Evolutionary conservation across 2,329 filamentous ascomycete species (phyloP).

Genomic region (Trichoderma polysporum): DNA sequence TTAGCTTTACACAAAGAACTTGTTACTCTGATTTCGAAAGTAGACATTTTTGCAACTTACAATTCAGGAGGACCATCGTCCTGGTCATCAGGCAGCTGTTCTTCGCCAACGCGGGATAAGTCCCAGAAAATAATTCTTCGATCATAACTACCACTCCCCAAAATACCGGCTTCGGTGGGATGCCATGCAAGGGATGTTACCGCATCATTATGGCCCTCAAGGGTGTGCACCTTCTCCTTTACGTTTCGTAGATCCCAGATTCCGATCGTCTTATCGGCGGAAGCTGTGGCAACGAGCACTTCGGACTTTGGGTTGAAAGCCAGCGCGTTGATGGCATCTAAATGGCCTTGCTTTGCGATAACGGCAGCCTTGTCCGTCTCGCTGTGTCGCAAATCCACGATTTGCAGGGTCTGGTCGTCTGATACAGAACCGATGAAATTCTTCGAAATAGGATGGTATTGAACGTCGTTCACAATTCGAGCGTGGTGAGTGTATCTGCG

Average conservation of each 20-base stretch:
- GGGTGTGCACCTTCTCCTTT: conserved; percentile 82
- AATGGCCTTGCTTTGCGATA: conserved; percentile 71
- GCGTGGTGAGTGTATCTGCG: conserved; percentile 84
- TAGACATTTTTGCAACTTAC: conserved; percentile 51
- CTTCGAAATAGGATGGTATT: conserved; percentile 85
- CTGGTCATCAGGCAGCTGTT: conserved; percentile 90
- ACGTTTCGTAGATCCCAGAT: conserved; percentile 94
- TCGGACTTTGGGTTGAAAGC: conserved; percentile 94
- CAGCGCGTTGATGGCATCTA: conserved; percentile 92
- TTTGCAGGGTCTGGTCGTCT: conserved; percentile 89
- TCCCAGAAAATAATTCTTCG: conserved; percentile 97
- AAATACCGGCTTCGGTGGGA: conserved; percentile 80
- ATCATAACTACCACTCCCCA: conserved; percentile 91
- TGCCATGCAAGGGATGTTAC: conserved; percentile 96
- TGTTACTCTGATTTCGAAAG: not conserved
- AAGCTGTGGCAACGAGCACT: conserved; percentile 85
- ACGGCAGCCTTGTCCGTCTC: conserved; percentile 67
- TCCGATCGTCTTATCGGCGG: conserved; percentile 90
- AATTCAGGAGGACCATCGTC: conserved; percentile 94
- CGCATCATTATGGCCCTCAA: conserved; percentile 84
- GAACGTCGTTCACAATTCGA: conserved; percentile 93
- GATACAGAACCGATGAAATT: conserved; percentile 90
- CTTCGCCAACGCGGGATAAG: conserved; percentile 83
- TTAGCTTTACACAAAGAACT: conserved; percentile 22
- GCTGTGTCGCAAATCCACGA: conserved; percentile 77